phyloP scores from a whole-genome alignment of 208 protist species.

The Acanthamoeba healyi region DNA sequence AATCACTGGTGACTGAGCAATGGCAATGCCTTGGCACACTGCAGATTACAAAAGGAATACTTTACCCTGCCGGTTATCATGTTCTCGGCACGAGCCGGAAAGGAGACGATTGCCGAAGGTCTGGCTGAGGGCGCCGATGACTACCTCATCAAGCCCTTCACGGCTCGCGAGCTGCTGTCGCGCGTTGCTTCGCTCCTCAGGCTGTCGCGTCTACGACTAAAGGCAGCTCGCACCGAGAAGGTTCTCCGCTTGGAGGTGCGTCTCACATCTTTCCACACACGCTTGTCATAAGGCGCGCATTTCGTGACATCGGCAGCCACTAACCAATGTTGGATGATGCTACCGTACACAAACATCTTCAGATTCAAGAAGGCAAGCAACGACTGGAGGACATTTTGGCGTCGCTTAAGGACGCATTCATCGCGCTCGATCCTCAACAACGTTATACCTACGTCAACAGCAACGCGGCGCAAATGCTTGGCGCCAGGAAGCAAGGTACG shows the following conservation, averaged over 20 bases:
- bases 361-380: not conserved
- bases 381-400: not conserved
- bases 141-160: slow-evolving; percentile 78
- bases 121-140: slow-evolving; percentile 73
- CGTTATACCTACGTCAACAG: slow-evolving; percentile 26
- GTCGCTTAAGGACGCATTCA: not conserved
- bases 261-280: no score
- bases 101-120: slow-evolving; percentile 59
- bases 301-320: no score
- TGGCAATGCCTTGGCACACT: not conserved
- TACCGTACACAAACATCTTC: no score
- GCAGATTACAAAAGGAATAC: not conserved
- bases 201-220: not conserved
- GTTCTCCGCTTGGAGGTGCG: not conserved
- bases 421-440: not conserved
- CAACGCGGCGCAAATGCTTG: not conserved
- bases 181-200: not conserved
- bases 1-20: no score
- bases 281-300: no score
- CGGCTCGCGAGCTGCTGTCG: slow-evolving; percentile 52
- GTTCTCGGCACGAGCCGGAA: slow-evolving; percentile 74
- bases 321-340: no score
- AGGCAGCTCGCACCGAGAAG: not conserved
- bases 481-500: not conserved
- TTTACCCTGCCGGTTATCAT: slow-evolving; percentile 73